Evolutionary conservation across 2,329 filamentous ascomycete species (phyloP).

Genomic region (Fusarium mundagurra): DNA sequence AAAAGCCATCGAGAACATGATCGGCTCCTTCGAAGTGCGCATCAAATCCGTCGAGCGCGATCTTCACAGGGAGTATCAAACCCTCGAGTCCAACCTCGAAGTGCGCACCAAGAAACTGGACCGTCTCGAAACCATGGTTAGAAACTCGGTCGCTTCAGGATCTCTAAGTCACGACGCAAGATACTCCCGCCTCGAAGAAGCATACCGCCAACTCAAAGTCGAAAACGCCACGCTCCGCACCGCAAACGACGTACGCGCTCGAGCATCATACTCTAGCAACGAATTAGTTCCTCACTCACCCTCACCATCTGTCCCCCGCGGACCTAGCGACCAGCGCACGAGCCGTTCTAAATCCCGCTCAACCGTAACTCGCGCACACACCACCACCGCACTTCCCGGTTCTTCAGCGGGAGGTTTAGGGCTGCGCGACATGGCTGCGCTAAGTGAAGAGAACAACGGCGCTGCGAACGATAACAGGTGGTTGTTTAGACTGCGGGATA

Average conservation of each 20-base stretch:
- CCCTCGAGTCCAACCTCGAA: conserved; percentile 83
- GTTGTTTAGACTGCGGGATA: conserved; percentile 84
- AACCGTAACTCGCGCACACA: conserved; percentile 46
- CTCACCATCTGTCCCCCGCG: conserved; percentile 64
- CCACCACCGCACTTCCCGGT: conserved; percentile 42
- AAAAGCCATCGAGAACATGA: conserved; percentile 84
- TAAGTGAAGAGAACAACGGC: conserved; percentile 34
- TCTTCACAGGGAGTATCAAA: conserved; percentile 90
- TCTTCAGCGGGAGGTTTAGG: conserved; percentile 39
- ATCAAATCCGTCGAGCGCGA: conserved; percentile 90
- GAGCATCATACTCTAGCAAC: conserved; percentile 56
- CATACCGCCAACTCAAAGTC: conserved; percentile 70
- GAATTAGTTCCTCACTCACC: conserved; percentile 56
- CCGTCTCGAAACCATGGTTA: conserved; percentile 81
- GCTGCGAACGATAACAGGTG: conserved; percentile 72
- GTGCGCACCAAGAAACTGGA: conserved; percentile 86
- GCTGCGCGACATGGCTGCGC: conserved; percentile 43
- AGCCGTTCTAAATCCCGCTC: conserved; percentile 47
- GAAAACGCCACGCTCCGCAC: conserved; percentile 76
- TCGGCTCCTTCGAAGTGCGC: conserved; percentile 80
- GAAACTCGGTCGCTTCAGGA: conserved; percentile 68
- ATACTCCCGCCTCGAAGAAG: conserved; percentile 66
- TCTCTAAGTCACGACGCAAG: conserved; percentile 56
- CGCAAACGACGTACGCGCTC: conserved; percentile 66
- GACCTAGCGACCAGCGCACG: conserved; percentile 56